Evolutionary conservation across 306 rosid genomes (phyloP), one percentile per base, ranked within the genome.

Genomic region (Senna tora): DNA sequence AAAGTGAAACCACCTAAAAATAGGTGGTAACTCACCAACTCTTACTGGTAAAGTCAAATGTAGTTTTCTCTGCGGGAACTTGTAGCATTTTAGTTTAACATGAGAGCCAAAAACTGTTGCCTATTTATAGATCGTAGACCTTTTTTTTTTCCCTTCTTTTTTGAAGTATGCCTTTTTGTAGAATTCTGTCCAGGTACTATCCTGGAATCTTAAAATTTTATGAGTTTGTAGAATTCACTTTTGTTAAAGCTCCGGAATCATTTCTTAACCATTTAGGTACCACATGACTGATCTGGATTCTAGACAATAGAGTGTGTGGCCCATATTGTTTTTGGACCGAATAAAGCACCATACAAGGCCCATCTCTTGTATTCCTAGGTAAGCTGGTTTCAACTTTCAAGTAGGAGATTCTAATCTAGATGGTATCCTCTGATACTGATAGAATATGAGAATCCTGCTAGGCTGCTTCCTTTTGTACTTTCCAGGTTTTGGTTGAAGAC

Each of bases 1-100:
- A 95, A 90, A 88, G 99, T 95, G 52, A 95, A 95, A 80, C 99
- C 99, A 60, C 99, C 96, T 21, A 91, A 95, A 49, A 95, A 95
- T 75, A 87, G 99, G 93, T 85, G 97, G 96, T 95, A 80, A 82
- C 21, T 33, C 6, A 33, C 3, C 3, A n/a, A n/a, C 30, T 34
- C 79, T 20, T 49, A 36, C 72, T 43, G 21, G 16, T 43, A 20
- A 41, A 33, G 6, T 0, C 49, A 9, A 16, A 15, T 63, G n/a
- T 53, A 57, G 34, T 68, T 65, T 76, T 77, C 52, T 76, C 32
- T 45, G 77, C 84, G 82, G 87, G 80, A 84, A 78, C 57, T 56
- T 76, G 46, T 73, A 79, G 82, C 69, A 65, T 55, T 69, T 30
- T 76, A 77, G 82, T 73, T 73, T 79, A 63, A 77, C 75, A 28